Evolutionary conservation across 140 eudicot species (phyloP).

Genomic region (Erigeron philadelphicus): DNA sequence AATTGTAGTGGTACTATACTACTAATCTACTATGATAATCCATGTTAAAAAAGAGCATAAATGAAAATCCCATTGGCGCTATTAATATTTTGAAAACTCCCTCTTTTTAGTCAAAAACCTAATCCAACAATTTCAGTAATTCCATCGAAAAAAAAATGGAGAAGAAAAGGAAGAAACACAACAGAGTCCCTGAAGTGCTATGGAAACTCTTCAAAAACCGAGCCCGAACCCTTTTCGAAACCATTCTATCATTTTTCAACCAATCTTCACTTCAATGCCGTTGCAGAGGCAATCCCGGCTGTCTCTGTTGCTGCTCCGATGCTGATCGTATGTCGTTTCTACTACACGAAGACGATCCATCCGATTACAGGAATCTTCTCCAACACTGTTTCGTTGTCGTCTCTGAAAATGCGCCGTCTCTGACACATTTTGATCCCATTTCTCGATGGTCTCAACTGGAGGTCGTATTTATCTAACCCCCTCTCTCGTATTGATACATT

Average conservation of each 20-base stretch:
- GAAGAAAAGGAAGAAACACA: constrained; percentile 26
- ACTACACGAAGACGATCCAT: constrained; percentile 40
- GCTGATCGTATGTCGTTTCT: constrained; percentile 42
- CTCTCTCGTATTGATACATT: too few relatives aligned
- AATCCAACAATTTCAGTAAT: too few relatives aligned
- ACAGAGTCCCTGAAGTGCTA: constrained; percentile 56
- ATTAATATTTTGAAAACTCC: too few relatives aligned
- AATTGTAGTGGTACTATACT: too few relatives aligned
- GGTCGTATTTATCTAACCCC: too few relatives aligned
- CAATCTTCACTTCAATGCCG: constrained; percentile 25
- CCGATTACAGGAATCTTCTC: constrained; percentile 53
- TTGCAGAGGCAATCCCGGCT: constrained; percentile 36
- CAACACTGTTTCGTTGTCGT: constrained; percentile 54
- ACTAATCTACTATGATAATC: too few relatives aligned
- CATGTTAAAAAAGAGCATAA: too few relatives aligned
- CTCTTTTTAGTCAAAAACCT: too few relatives aligned
- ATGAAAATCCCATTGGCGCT: too few relatives aligned
- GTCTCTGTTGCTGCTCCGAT: constrained; percentile 46
- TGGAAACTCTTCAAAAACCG: constrained; percentile 51
- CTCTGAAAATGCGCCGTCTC: constrained; percentile 53
- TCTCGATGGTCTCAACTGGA: constrained; percentile 51
- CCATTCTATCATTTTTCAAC: constrained; percentile 40
- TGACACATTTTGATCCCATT: constrained; percentile 28
- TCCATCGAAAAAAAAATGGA: too few relatives aligned
- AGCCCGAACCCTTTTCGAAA: constrained; percentile 52